Evolutionary conservation across 768 basidiomycete genomes (phyloP).

Genomic region (Kwoniella bestiolae): DNA sequence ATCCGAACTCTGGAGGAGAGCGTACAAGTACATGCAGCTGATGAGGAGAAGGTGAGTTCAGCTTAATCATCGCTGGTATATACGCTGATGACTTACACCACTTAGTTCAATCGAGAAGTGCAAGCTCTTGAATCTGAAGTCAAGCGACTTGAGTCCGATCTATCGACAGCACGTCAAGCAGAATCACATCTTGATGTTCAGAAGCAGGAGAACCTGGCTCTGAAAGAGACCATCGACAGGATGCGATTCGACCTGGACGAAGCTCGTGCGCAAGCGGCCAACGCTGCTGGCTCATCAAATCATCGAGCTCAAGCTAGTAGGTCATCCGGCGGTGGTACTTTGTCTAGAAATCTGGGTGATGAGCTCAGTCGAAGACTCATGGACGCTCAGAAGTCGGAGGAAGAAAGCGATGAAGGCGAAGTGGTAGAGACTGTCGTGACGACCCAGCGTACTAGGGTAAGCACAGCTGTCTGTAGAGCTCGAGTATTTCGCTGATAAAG

Average conservation of each 20-base stretch:
- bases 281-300: constrained; percentile 58
- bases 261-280: constrained; percentile 64
- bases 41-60: constrained; percentile 59
- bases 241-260: constrained; percentile 94
- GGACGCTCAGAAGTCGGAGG: constrained; percentile 63
- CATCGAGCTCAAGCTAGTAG: constrained; percentile 57
- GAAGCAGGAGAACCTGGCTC: constrained; percentile 88
- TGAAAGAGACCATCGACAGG: constrained; percentile 95
- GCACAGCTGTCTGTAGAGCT: no score
- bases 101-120: constrained; percentile 72
- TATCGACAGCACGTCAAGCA: constrained; percentile 70
- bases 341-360: constrained; percentile 53
- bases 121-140: constrained; percentile 75
- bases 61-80: no score
- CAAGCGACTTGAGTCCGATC: constrained; percentile 70
- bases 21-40: constrained; percentile 67
- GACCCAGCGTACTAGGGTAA: constrained; percentile 65
- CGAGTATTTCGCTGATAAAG: no score
- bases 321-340: constrained; percentile 38
- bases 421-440: constrained; percentile 71
- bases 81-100: no score
- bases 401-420: constrained; percentile 61
- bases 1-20: constrained; percentile 70
- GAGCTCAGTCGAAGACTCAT: constrained; percentile 61
- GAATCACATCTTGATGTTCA: constrained; percentile 81